Conservation (phyloP, 345 rosid species). For the Syzygium aromaticum region DNA sequence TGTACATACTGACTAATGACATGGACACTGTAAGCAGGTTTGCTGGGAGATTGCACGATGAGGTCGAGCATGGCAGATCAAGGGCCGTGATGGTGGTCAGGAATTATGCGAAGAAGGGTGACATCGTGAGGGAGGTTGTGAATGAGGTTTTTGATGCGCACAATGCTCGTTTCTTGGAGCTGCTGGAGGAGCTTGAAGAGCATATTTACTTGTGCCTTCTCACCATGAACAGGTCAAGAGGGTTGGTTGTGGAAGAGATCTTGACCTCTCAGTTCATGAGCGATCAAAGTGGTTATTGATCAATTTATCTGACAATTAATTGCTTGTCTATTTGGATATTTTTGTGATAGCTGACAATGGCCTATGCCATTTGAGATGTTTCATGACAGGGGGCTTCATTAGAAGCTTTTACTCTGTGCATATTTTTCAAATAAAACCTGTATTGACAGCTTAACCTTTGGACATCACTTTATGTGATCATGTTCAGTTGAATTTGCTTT, state of each 20-base stretch:
- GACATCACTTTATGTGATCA: not conserved
- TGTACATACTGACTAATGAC: constrained; percentile 65
- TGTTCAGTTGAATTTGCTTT: not conserved
- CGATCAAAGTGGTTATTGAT: not conserved
- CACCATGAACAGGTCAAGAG: constrained; percentile 72
- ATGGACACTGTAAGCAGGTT: constrained; percentile 60
- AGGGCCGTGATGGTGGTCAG: constrained; percentile 3
- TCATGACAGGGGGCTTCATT: not conserved
- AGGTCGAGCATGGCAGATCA: not conserved
- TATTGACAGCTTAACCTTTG: not conserved
- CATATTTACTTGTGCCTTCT: constrained; percentile 65
- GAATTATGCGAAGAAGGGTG: constrained; percentile 23
- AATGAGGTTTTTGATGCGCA: constrained; percentile 30
- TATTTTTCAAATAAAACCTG: not conserved
- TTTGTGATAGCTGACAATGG: not conserved
- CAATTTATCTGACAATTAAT: not conserved
- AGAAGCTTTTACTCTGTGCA: not conserved
- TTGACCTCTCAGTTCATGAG: not conserved
- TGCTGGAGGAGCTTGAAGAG: constrained; percentile 73
- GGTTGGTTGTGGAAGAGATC: constrained; percentile 44
- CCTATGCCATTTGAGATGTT: not conserved
- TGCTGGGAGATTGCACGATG: constrained; percentile 43
- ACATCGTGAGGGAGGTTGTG: constrained; percentile 41
- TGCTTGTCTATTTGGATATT: not conserved
- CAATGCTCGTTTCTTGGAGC: constrained; percentile 51